Evolutionary conservation across 805 yeast species (phyloP).

Genomic region (Yueomyces sinensis): DNA sequence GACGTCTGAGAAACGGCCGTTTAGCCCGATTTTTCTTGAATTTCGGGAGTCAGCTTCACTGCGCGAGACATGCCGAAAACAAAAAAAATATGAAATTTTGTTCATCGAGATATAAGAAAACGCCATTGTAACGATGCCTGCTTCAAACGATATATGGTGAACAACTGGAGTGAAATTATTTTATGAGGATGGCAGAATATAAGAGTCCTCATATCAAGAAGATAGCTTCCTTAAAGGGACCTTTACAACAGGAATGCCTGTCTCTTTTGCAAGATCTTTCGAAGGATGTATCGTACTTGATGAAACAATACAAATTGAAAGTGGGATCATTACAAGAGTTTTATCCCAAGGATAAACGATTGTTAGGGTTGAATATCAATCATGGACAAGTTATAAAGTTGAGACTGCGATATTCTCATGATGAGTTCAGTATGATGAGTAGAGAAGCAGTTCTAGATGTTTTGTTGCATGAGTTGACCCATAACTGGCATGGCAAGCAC

Average conservation of each 20-base stretch:
- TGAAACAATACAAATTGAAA: conserved; percentile 50
- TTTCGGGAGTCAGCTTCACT: too few species aligned
- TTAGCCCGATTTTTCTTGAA: too few species aligned
- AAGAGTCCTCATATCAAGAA: conserved; percentile 4
- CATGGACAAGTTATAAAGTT: conserved; percentile 60
- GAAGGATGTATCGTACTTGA: conserved; percentile 59
- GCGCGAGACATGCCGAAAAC: too few species aligned
- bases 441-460: conserved; percentile 63
- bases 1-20: too few species aligned
- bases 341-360: conserved; percentile 50
- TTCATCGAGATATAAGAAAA: too few species aligned
- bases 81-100: too few species aligned
- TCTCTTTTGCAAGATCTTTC: conserved; percentile 58
- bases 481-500: conserved; percentile 72
- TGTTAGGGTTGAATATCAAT: conserved; percentile 77
- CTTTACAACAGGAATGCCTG: conserved; percentile 36
- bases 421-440: conserved; percentile 43
- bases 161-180: too few species aligned
- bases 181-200: too few species aligned
- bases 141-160: too few species aligned
- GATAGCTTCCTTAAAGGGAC: conserved; percentile 5
- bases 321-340: conserved; percentile 68
- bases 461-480: conserved; percentile 78
- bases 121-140: too few species aligned
- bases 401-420: conserved; percentile 48